phyloP scores from a whole-genome alignment of 1,284 basidiomycete species.

The Pterulicium gracile region DNA sequence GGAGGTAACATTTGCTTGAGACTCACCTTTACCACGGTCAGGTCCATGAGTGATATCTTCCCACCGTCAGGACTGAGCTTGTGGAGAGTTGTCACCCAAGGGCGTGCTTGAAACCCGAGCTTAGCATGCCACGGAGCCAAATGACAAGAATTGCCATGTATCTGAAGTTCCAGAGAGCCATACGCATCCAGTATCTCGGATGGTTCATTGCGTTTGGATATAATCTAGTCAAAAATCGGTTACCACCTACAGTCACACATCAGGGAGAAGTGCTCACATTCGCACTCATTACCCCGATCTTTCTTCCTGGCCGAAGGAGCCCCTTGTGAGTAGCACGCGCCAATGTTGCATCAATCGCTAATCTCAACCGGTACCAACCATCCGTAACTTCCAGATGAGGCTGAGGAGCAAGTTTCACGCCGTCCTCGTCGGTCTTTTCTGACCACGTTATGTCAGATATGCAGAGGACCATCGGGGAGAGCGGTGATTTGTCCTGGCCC shows the following conservation, averaged over 20 bases:
- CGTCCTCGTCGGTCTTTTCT: conserved; percentile 27
- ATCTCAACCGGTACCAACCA: conserved; percentile 89
- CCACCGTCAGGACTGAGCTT: conserved; percentile 83
- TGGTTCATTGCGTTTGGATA: conserved; percentile 63
- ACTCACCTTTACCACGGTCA: conserved; percentile 59
- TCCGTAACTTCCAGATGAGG: conserved; percentile 82
- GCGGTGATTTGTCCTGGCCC: conserved; percentile 64
- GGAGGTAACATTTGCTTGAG: conserved; percentile 15
- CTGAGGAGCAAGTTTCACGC: conserved; percentile 23
- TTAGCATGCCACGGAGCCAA: conserved; percentile 83
- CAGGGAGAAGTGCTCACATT: conserved; percentile 39
- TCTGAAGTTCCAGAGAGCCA: conserved; percentile 49
- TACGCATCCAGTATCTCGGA: conserved; percentile 80
- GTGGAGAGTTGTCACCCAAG: conserved; percentile 67
- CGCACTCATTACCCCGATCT: conserved; percentile 75
- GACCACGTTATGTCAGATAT: conserved; percentile 64
- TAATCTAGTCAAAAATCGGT: conserved; percentile 37
- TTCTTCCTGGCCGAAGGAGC: conserved; percentile 66
- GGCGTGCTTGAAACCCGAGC: conserved; percentile 62
- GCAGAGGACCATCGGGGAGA: conserved; percentile 75
- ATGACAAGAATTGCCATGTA: conserved; percentile 80
- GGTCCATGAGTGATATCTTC: conserved; percentile 61
- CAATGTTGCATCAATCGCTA: conserved; percentile 66
- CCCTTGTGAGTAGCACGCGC: conserved; percentile 58
- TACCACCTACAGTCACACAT: conserved; percentile 2